Conservation (phyloP, 768 basidiomycete genomes). For the Dacryopinax primogenitus region DNA sequence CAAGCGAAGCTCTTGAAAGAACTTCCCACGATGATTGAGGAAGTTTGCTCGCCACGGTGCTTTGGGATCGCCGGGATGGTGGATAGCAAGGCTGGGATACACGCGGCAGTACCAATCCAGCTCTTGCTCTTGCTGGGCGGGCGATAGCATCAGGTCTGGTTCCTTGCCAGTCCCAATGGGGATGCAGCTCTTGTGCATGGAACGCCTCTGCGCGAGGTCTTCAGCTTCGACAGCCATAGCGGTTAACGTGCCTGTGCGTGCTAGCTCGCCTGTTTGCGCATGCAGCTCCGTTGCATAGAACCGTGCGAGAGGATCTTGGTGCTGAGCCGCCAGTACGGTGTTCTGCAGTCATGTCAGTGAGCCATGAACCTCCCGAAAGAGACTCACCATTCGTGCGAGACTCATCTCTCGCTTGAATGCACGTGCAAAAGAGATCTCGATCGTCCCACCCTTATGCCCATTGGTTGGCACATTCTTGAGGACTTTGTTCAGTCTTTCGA, state of each 20-base stretch:
- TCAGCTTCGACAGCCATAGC: background rate
- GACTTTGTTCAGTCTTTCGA: conserved; percentile 28
- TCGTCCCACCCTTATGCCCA: conserved; percentile 25
- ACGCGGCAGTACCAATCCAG: background rate
- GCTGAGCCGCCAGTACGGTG: background rate
- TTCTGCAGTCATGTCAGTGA: background rate
- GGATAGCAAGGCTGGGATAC: background rate
- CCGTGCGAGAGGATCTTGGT: background rate
- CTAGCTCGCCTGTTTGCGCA: background rate
- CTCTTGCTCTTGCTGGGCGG: background rate
- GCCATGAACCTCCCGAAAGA: background rate
- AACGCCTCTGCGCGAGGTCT: background rate
- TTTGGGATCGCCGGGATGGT: background rate
- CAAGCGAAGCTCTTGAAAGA: background rate
- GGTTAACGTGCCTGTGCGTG: background rate
- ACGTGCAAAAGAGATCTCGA: conserved; percentile 27
- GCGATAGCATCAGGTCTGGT: background rate
- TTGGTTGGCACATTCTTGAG: conserved; percentile 29
- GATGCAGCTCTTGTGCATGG: background rate
- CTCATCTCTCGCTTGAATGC: conserved; percentile 16
- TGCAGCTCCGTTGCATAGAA: background rate
- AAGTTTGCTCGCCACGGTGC: background rate
- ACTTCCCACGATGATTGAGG: background rate
- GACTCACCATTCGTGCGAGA: background rate
- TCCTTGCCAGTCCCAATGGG: background rate